phyloP scores from a whole-genome alignment of 2,329 filamentous ascomycete species.

The Nigrospora sphaerica region DNA sequence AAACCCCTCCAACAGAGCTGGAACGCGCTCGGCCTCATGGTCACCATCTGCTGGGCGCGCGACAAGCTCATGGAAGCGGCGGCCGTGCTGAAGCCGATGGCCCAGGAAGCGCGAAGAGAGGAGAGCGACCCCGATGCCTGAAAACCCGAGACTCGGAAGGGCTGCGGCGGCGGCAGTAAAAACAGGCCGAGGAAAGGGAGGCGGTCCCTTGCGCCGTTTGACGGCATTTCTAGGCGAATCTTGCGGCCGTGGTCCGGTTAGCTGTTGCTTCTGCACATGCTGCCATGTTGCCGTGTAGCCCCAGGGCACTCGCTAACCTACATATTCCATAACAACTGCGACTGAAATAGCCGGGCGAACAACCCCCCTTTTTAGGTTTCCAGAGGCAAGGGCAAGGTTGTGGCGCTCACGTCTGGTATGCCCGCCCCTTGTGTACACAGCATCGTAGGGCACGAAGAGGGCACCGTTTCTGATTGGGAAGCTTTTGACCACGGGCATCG shows the following conservation, averaged over 20 bases:
- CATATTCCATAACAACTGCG: too few relatives aligned
- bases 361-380: too few relatives aligned
- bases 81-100: not conserved
- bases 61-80: conserved; percentile 12
- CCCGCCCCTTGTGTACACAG: too few relatives aligned
- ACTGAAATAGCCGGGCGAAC: too few relatives aligned
- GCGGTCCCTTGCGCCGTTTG: too few relatives aligned
- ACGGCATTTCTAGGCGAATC: not conserved
- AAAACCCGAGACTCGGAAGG: not conserved
- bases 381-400: too few relatives aligned
- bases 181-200: too few relatives aligned
- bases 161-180: not conserved
- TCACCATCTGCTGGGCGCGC: conserved; percentile 24
- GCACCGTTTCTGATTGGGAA: too few relatives aligned
- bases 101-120: not conserved
- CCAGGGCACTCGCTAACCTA: too few relatives aligned
- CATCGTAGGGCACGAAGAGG: too few relatives aligned
- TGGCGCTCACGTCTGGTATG: too few relatives aligned
- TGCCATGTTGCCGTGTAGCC: not conserved
- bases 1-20: conserved; percentile 22
- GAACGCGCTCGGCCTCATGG: conserved; percentile 24
- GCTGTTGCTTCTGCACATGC: not conserved
- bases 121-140: conserved; percentile 8
- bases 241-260: not conserved
- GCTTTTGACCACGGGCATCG: too few relatives aligned